These are phyloP conservation scores for Penicillium olsonii DNA, from an alignment of 2,329 filamentous ascomycete genomes.

Conservation along the genomic window DNA sequence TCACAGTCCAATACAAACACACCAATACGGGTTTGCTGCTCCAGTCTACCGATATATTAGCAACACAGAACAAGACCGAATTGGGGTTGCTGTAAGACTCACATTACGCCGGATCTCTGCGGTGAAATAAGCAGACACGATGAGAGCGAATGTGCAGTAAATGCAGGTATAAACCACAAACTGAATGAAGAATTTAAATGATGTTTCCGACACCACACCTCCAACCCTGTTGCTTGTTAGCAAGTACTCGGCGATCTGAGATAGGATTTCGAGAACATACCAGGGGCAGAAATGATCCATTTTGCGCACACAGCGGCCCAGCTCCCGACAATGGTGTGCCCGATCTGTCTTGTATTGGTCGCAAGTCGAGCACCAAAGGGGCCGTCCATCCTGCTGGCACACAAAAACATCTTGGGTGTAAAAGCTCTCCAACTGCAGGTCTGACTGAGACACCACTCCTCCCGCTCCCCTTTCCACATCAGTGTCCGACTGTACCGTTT, in stretches of 20 bases:
- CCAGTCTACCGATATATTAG: conserved; percentile 31
- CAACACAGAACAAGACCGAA: not conserved
- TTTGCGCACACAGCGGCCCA: conserved; percentile 77
- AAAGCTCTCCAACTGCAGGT: conserved; percentile 72
- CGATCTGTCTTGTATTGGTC: conserved; percentile 86
- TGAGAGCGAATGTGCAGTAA: conserved; percentile 66
- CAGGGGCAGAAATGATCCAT: conserved; percentile 97
- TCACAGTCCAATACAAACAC: conserved; percentile 66
- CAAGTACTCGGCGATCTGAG: not conserved
- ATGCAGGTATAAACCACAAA: conserved; percentile 74
- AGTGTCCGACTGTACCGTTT: conserved; percentile 18
- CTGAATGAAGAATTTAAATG: conserved; percentile 91
- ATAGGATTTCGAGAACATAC: conserved; percentile 34
- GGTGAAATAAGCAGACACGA: conserved; percentile 65
- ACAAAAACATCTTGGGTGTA: conserved; percentile 82
- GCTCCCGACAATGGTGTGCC: conserved; percentile 80
- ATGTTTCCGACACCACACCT: conserved; percentile 81
- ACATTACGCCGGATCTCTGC: conserved; percentile 55
- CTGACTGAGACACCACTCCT: conserved; percentile 42
- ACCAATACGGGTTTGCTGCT: conserved; percentile 60
- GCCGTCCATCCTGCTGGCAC: conserved; percentile 80
- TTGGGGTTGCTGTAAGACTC: conserved; percentile 16
- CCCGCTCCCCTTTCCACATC: conserved; percentile 32
- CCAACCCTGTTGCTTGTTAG: conserved; percentile 65
- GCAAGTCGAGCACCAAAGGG: conserved; percentile 82